Conservation (phyloP, 106 monocot species). For the Acorus calamus region DNA sequence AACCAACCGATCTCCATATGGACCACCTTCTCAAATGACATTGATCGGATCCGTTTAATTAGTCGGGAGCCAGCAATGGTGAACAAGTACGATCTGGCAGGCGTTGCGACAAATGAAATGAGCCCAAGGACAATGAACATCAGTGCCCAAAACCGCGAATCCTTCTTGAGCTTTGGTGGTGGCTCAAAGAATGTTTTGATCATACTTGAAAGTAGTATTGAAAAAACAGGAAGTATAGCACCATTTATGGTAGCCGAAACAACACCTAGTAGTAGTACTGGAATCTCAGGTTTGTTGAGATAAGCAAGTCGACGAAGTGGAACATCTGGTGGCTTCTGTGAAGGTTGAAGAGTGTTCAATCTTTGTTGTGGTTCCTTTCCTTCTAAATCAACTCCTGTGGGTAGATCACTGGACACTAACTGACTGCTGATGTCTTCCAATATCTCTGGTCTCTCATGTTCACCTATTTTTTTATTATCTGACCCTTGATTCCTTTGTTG, state of each 20-base stretch:
- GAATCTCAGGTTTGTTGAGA: constrained; percentile 56
- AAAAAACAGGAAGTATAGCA: constrained; percentile 30
- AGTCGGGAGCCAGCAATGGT: constrained; percentile 40
- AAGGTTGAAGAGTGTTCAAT: neutral
- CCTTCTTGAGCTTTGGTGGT: constrained; percentile 33
- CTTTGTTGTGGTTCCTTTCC: constrained; percentile 8
- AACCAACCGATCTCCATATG: constrained; percentile 66
- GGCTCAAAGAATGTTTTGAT: constrained; percentile 39
- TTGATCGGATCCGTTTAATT: constrained; percentile 49
- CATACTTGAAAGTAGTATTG: constrained; percentile 30
- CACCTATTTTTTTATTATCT: no score
- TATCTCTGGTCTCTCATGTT: no score
- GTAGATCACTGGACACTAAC: constrained; percentile 27
- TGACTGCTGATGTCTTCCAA: constrained; percentile 10
- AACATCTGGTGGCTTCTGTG: constrained; percentile 12
- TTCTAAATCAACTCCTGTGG: constrained; percentile 18
- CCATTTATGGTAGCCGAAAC: constrained; percentile 38
- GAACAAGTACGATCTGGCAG: constrained; percentile 39
- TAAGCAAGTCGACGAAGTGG: constrained; percentile 35
- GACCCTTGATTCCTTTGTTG: no score
- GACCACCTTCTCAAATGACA: constrained; percentile 57
- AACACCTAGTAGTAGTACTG: constrained; percentile 31
- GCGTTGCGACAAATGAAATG: constrained; percentile 24
- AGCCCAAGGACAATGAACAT: constrained; percentile 33
- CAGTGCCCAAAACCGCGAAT: constrained; percentile 36